Base-by-base conservation (phyloP, 2,329 filamentous ascomycete genomes). In the Eurotiales sp. region DNA sequence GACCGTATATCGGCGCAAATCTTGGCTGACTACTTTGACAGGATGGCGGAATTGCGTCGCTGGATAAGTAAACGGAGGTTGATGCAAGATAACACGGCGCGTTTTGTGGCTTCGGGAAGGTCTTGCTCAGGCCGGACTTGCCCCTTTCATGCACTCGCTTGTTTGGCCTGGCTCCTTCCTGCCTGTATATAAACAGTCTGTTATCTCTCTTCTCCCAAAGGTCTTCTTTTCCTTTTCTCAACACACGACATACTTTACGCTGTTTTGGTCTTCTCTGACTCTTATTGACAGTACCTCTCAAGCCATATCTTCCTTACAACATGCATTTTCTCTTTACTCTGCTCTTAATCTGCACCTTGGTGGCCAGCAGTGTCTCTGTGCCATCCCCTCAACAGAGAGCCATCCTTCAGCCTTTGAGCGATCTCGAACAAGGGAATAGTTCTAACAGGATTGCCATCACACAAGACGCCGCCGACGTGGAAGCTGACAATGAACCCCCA, bases 21-120 rank as follows among this genome's bases (percentile, higher is more conserved):
- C 56, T 56, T 53, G 37, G 55, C 62, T 69, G 68, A 71, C 67
- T 70, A 62, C 61, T 30, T 21, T 29, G 19, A n/a, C 23, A 55
- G 53, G 21, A n/a, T 12, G 19, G 11, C 19, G 14, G 14, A 19
- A 27, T 14, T 6, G 22, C 19, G 10, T 21, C 34, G 17, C 34
- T 37, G 4, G 32, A 17, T 17, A 17, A 12, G 7, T 34, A n/a
- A 3, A 34, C 15, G 4, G 14, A 36, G 6, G 32, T n/a, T n/a
- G n/a, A n/a, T n/a, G n/a, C n/a, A n/a, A n/a, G n/a, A n/a, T n/a
- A n/a, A n/a, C n/a, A n/a, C n/a, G n/a, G n/a, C n/a, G n/a, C n/a
- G n/a, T n/a, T n/a, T n/a, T n/a, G n/a, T n/a, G n/a, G n/a, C n/a
- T n/a, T n/a, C n/a, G n/a, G n/a, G n/a, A n/a, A n/a, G n/a, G n/a